Evolutionary conservation across 1,284 basidiomycete genomes (phyloP).

Genomic region (Apiotrichum veenhuisii): DNA sequence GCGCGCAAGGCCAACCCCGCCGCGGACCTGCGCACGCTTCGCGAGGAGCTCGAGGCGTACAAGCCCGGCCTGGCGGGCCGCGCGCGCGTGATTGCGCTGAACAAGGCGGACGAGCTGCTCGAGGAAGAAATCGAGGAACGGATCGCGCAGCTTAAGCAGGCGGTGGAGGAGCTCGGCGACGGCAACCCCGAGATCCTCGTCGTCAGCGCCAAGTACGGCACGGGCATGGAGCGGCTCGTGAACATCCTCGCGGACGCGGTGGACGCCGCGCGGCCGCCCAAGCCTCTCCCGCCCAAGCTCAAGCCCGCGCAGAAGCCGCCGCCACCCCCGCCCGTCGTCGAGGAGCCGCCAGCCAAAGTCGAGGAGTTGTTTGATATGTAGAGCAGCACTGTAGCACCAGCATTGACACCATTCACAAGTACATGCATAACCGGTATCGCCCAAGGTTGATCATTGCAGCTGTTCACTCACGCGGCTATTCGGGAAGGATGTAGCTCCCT

Average conservation of each 20-base stretch:
- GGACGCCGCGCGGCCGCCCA: constrained; percentile 53
- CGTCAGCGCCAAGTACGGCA: constrained; percentile 72
- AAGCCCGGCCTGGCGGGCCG: constrained; percentile 70
- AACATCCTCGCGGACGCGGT: constrained; percentile 63
- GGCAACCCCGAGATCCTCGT: constrained; percentile 63
- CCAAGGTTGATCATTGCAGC: no score
- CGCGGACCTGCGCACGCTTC: constrained; percentile 68
- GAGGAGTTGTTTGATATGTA: constrained; percentile 6
- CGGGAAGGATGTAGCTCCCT: no score
- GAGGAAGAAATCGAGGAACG: constrained; percentile 35
- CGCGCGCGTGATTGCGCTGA: constrained; percentile 78
- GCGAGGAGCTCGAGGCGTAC: constrained; percentile 80
- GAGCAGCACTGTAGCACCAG: constrained; percentile 1
- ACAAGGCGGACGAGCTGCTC: constrained; percentile 83
- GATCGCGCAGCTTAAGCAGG: constrained; percentile 49
- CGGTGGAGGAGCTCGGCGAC: constrained; percentile 26
- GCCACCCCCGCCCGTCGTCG: no score
- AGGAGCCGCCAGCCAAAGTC: neutral
- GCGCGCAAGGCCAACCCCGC: constrained; percentile 66
- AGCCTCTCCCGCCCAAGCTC: neutral
- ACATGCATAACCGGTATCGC: no score
- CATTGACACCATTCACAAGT: neutral
- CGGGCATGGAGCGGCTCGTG: constrained; percentile 68
- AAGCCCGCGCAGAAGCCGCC: no score
- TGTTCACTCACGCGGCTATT: no score